phyloP scores from a whole-genome alignment of 2,329 filamentous ascomycete genomes.

The Alternaria gaisen region DNA sequence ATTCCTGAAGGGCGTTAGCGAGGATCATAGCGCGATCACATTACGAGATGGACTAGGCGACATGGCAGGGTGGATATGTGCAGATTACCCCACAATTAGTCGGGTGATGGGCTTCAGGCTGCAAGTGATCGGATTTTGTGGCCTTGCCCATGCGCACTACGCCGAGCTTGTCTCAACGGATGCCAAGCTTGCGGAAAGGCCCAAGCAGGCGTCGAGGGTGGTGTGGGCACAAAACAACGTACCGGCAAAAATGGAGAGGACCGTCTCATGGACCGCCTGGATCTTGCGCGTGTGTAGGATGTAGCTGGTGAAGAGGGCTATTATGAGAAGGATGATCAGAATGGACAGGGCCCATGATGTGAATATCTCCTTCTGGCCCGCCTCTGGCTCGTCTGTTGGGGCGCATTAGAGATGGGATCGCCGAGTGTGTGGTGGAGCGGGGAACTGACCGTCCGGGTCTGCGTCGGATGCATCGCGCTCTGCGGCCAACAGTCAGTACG shows the following conservation, averaged over 20 bases:
- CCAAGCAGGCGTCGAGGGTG: neutral
- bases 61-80: constrained; percentile 17
- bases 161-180: constrained; percentile 15
- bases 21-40: constrained; percentile 26
- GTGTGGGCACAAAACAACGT: constrained; percentile 29
- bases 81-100: constrained; percentile 24
- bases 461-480: constrained; percentile 58
- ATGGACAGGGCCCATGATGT: constrained; percentile 98
- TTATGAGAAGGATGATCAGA: constrained; percentile 90
- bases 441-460: constrained; percentile 56
- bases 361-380: constrained; percentile 90
- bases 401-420: constrained; percentile 47
- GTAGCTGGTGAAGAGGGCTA: constrained; percentile 96
- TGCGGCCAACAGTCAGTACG: constrained; percentile 26
- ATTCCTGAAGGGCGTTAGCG: constrained; percentile 70
- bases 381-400: constrained; percentile 72
- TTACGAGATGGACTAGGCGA: constrained; percentile 26
- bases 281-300: constrained; percentile 96
- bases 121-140: constrained; percentile 12
- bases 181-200: constrained; percentile 7
- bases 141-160: constrained; percentile 19
- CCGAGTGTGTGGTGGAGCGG: constrained; percentile 17
- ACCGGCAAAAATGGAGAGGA: constrained; percentile 98
- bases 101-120: constrained; percentile 14
- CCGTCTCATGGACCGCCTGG: constrained; percentile 96